Evolutionary conservation across 225 moss, liverwort and hornwort species (phyloP).

Genomic region (Bryum argenteum): DNA sequence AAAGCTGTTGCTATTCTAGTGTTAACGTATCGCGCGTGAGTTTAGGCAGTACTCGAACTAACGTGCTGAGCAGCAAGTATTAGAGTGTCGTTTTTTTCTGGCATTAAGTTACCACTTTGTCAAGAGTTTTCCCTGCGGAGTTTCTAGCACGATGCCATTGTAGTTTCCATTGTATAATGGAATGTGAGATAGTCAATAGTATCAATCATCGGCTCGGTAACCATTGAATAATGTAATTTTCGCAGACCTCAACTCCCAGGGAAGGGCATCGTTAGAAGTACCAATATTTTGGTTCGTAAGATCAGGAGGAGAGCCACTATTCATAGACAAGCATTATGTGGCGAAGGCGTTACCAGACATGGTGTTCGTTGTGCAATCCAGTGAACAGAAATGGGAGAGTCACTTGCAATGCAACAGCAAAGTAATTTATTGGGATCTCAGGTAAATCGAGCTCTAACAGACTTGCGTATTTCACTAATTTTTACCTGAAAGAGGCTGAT

Average conservation of each 20-base stretch:
- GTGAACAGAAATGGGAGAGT: slow-evolving; percentile 76
- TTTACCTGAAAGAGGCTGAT: slow-evolving; percentile 20
- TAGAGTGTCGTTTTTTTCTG: neutral
- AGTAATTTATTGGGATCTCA: slow-evolving; percentile 88
- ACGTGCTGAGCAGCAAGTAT: slow-evolving; percentile 6
- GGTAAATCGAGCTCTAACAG: slow-evolving; percentile 36
- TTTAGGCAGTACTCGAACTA: slow-evolving; percentile 14
- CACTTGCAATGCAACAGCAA: slow-evolving; percentile 96
- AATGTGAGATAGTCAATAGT: neutral
- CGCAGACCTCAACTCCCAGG: slow-evolving; percentile 52
- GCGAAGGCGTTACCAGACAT: slow-evolving; percentile 95
- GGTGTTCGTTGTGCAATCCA: slow-evolving; percentile 93
- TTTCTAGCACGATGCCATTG: slow-evolving; percentile 9
- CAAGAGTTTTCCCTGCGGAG: slow-evolving; percentile 7
- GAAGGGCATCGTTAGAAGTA: slow-evolving; percentile 70
- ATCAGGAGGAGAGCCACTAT: slow-evolving; percentile 72
- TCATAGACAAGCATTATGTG: slow-evolving; percentile 93
- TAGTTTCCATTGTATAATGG: neutral
- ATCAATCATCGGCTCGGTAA: neutral
- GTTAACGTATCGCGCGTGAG: slow-evolving; percentile 9
- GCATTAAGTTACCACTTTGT: slow-evolving; percentile 14
- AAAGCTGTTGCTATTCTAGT: slow-evolving; percentile 16
- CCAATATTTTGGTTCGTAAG: slow-evolving; percentile 97
- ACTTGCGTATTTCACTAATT: slow-evolving; percentile 2
- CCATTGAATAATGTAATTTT: neutral